phyloP scores from a whole-genome alignment of 495 filamentous ascomycete species.

The Thermothielavioides terrestris region DNA sequence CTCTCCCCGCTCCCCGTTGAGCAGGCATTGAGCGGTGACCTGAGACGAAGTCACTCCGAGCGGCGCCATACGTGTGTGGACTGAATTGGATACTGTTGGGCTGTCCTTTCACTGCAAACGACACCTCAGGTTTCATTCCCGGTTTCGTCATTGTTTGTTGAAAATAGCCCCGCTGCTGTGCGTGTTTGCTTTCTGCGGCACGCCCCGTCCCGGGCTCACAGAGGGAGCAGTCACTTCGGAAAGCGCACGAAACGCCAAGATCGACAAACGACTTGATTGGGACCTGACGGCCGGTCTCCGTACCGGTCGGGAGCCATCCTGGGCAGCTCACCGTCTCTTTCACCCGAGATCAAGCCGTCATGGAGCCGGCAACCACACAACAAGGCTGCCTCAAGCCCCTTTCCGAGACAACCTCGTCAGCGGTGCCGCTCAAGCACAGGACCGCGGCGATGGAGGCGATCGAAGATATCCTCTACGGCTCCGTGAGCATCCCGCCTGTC shows the following conservation, averaged over 20 bases:
- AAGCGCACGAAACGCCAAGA: neutral
- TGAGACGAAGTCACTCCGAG: neutral
- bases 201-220: neutral
- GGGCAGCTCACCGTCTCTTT: neutral
- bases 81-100: neutral
- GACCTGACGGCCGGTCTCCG: neutral
- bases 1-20: neutral
- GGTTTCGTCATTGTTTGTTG: neutral
- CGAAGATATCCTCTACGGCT: conserved; percentile 78
- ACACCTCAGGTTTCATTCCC: neutral
- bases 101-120: neutral
- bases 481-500: conserved; percentile 52
- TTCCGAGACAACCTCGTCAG: conserved; percentile 6
- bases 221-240: neutral
- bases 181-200: neutral
- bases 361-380: conserved; percentile 9
- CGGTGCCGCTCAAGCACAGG: conserved; percentile 11
- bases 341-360: conserved; percentile 6
- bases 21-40: conserved; percentile 4
- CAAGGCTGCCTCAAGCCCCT: conserved; percentile 7
- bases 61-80: neutral
- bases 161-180: neutral
- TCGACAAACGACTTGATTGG: neutral
- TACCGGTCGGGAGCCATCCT: neutral
- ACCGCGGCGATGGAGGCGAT: conserved; percentile 56